Evolutionary conservation across 805 yeast genomes (phyloP).

Genomic region (Danielozyma ontarioensis): DNA sequence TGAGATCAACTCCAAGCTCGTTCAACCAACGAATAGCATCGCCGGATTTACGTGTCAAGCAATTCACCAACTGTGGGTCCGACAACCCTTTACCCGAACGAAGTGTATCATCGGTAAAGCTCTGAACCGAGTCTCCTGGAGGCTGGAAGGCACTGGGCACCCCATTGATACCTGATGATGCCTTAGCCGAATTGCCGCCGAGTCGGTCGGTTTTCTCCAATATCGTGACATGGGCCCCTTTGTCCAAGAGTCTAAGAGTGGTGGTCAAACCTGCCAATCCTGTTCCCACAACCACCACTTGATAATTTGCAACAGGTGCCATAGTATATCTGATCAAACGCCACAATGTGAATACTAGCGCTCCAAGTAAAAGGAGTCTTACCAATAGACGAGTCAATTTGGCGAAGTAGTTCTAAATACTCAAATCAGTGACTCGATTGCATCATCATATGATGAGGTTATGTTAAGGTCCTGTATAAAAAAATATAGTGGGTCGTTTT

Average conservation of each 20-base stretch:
- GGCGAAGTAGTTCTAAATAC: not conserved
- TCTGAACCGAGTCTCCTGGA: constrained; percentile 19
- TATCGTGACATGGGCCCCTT: constrained; percentile 37
- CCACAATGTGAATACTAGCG: no score
- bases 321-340: no score
- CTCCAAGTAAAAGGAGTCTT: not conserved
- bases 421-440: not conserved
- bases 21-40: constrained; percentile 31
- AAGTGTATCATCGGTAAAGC: constrained; percentile 25
- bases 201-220: constrained; percentile 44
- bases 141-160: constrained; percentile 25
- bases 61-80: constrained; percentile 18
- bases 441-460: not conserved
- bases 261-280: constrained; percentile 55
- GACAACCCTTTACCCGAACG: constrained; percentile 28
- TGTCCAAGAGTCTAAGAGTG: constrained; percentile 30
- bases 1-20: constrained; percentile 22
- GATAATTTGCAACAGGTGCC: not conserved
- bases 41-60: constrained; percentile 20
- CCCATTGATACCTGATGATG: constrained; percentile 57
- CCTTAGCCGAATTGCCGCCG: constrained; percentile 60
- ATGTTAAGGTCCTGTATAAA: not conserved
- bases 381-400: not conserved
- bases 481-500: no score
- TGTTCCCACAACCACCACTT: constrained; percentile 43